A percentile compares a stretch with the other conserved stretches of the same genome.
phyloP scores from a whole-genome alignment of 108 stramenopile species.

The Cyclotella atomus region DNA sequence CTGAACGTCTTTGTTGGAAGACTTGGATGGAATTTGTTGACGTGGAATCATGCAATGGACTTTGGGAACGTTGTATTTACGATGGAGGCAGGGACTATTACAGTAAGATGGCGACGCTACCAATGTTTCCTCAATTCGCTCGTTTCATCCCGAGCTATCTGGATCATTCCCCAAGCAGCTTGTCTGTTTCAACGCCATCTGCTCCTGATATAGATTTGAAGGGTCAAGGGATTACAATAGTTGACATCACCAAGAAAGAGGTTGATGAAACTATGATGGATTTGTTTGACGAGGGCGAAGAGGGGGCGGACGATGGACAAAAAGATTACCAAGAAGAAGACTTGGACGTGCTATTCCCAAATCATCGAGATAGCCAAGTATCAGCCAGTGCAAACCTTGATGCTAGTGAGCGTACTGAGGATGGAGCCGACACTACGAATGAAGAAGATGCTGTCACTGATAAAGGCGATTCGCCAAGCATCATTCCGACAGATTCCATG shows the following conservation, averaged over 20 bases:
- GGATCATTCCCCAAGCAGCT: constrained; percentile 62
- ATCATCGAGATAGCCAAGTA: constrained; percentile 9
- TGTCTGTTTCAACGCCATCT: constrained; percentile 8
- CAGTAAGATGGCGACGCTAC: constrained; percentile 74
- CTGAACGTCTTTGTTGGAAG: constrained; percentile 80
- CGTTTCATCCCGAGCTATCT: constrained; percentile 85
- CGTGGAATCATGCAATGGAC: constrained; percentile 32
- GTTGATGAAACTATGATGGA: constrained; percentile 57
- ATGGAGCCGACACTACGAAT: too few relatives aligned
- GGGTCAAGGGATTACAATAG: constrained; percentile 71
- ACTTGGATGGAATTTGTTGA: constrained; percentile 65
- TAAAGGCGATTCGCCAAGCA: too few relatives aligned
- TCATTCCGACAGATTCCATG: constrained; percentile 29
- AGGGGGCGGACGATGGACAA: constrained; percentile 18
- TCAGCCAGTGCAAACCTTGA: background rate
- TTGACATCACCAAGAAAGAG: constrained; percentile 90
- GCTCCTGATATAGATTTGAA: constrained; percentile 57
- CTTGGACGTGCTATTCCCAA: constrained; percentile 35
- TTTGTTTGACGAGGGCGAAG: constrained; percentile 25
- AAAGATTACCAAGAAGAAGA: constrained; percentile 33
- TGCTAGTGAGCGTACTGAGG: constrained; percentile 15
- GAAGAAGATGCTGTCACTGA: too few relatives aligned
- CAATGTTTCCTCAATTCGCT: constrained; percentile 79
- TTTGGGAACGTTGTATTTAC: constrained; percentile 72
- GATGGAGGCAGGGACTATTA: constrained; percentile 86